Conservation (phyloP, 495 filamentous ascomycete genomes). For the Penicillium atrosanguineum region DNA sequence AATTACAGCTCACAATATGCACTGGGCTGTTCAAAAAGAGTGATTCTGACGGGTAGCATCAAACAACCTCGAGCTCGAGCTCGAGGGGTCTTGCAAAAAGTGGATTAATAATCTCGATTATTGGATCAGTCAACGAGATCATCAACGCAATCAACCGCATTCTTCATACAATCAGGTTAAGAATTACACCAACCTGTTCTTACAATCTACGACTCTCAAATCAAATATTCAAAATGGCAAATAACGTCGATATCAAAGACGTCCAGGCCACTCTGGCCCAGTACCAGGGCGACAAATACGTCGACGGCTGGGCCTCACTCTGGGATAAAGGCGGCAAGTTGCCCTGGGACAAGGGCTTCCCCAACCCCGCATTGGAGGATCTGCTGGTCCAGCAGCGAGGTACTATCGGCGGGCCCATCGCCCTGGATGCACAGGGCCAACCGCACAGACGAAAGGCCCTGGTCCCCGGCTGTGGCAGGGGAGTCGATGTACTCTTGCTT, state of each 20-base stretch:
- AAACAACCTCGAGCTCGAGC: background rate
- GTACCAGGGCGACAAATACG: constrained; percentile 30
- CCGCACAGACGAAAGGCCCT: constrained; percentile 48
- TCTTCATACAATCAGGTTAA: background rate
- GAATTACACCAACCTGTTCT: background rate
- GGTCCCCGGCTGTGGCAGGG: constrained; percentile 73
- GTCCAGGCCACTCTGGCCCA: constrained; percentile 29
- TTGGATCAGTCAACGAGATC: background rate
- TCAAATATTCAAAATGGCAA: background rate
- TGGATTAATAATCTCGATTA: constrained; percentile 22
- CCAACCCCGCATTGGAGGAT: constrained; percentile 67
- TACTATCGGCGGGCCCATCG: constrained; percentile 44
- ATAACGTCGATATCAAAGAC: constrained; percentile 22
- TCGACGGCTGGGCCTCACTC: constrained; percentile 57
- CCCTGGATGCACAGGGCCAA: constrained; percentile 21
- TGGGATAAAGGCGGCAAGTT: constrained; percentile 60
- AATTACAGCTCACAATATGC: no score
- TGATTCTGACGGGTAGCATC: background rate
- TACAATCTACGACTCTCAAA: background rate
- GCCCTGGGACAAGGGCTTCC: constrained; percentile 68
- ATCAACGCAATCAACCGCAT: background rate
- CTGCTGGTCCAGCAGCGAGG: constrained; percentile 46
- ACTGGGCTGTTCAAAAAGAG: background rate
- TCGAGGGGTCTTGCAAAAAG: constrained; percentile 12
- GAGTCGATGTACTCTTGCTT: constrained; percentile 72